Conservation (phyloP, 2,329 filamentous ascomycete genomes). For the Fusarium sp. region DNA sequence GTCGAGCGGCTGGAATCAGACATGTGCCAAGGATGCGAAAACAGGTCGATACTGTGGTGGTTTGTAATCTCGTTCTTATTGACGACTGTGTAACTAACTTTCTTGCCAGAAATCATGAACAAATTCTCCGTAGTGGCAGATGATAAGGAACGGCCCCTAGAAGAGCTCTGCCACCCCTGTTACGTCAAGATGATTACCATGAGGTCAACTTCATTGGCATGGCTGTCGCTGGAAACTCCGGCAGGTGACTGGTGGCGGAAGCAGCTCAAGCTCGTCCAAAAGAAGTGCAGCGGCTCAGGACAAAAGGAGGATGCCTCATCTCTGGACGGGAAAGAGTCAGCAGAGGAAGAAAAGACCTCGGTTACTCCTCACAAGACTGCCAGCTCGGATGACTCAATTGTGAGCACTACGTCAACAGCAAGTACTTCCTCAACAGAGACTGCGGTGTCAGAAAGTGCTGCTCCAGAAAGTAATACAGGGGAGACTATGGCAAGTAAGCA, state of each 20-base stretch:
- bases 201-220: not conserved
- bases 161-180: constrained; percentile 6
- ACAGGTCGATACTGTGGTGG: not conserved
- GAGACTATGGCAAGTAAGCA: not conserved
- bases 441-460: not conserved
- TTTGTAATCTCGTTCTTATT: fast-evolving
- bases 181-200: not conserved
- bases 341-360: not conserved
- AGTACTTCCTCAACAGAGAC: not conserved
- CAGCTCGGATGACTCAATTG: fast-evolving
- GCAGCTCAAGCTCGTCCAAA: not conserved
- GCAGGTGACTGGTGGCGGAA: not conserved
- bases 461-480: not conserved
- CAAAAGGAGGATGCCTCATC: not conserved
- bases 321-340: not conserved
- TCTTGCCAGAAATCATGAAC: not conserved
- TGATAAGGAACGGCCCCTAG: not conserved
- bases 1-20: not conserved
- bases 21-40: not conserved
- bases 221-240: not conserved
- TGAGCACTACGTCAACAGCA: not conserved
- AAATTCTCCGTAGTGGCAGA: not conserved
- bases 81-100: not conserved
- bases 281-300: not conserved
- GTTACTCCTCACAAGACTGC: not conserved